A percentile compares a stretch with the other conserved stretches of the same genome.
Evolutionary conservation across 2,329 filamentous ascomycete species (phyloP).

Genomic region (Dactylellina haptotyla): DNA sequence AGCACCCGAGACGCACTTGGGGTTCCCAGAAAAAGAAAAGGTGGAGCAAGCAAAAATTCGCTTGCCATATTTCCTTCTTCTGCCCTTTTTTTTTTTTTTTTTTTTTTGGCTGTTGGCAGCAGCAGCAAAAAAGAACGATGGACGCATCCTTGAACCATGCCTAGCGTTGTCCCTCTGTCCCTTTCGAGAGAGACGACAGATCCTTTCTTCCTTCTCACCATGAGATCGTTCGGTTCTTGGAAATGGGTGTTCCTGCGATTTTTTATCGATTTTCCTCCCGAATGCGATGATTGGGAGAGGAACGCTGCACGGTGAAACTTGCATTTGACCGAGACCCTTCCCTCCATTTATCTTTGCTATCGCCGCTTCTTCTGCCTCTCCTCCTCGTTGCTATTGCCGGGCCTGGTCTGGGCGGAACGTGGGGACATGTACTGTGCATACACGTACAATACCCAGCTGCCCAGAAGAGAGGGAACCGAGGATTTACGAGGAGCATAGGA

Average conservation of each 20-base stretch:
- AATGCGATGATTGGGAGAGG: not conserved
- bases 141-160: constrained; percentile 47
- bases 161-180: constrained; percentile 37
- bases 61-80: constrained; percentile 46
- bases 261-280: not conserved
- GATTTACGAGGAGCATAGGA: too few relatives aligned
- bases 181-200: constrained; percentile 45
- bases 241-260: constrained; percentile 7
- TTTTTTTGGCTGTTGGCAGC: constrained; percentile 12
- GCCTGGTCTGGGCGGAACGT: too few relatives aligned
- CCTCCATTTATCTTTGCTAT: too few relatives aligned
- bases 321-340: too few relatives aligned
- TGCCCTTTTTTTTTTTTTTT: constrained; percentile 19
- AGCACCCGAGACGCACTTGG: constrained; percentile 50
- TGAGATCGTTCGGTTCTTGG: constrained; percentile 26
- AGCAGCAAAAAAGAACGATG: too few relatives aligned
- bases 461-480: too few relatives aligned
- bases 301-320: too few relatives aligned
- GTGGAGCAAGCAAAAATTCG: constrained; percentile 50
- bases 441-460: too few relatives aligned
- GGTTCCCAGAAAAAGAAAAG: constrained; percentile 38
- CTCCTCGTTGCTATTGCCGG: too few relatives aligned
- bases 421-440: too few relatives aligned
- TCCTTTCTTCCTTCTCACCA: constrained; percentile 20
- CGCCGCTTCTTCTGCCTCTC: too few relatives aligned